Base-by-base conservation (phyloP, 2,329 filamentous ascomycete species). In the Penicillium frequentans region DNA sequence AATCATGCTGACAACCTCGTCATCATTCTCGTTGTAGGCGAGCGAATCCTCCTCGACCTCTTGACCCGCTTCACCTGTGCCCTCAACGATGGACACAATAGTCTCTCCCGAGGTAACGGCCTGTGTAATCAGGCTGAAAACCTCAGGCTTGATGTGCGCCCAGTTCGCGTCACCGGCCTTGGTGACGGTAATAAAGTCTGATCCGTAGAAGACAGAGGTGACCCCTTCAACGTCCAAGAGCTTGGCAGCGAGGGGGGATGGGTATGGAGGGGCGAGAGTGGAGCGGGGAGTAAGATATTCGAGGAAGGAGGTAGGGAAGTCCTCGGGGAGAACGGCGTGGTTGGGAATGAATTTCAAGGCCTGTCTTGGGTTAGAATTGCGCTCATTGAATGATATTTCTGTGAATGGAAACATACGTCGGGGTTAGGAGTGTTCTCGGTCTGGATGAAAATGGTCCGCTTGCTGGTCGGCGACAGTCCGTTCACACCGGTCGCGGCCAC, bases 1-100 rank as follows among this genome's bases (percentile, higher is more conserved):
- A 78, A 99, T 98, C 95, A 98, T 98, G 57, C 91, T 90, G 9
- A 99, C 89, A 11, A 97, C 91, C 77, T 99, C 95, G 64, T 88
- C 89, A 73, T 99, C 95, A 61, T 96, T 88, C 71, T 96, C 92
- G 67, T 93, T 87, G 74, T 93, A 96, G 23, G 85, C 85, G 51
- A 96, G 79, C 58, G 86, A 90, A 68, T 96, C 91, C 59, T 85
- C 84, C 60, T 80, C 80, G 44, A 77, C 61, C 67, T 77, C 59
- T 77, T 82, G 65, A 70, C 84, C 77, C 49, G 80, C 77, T 48
- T 62, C 84, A 71, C 76, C 73, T 57, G 85, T 86, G 65, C 83
- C 84, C 65, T 89, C 87, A 1, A 85, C 79, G 0, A 87, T 82
- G 62, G 86, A 90, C 57, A 98, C 93, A 52, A 98, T 86, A 24